Evolutionary conservation across 2,329 filamentous ascomycete genomes (phyloP), one percentile per base, ranked within the genome.

Genomic region (Aspergillus sp.): DNA sequence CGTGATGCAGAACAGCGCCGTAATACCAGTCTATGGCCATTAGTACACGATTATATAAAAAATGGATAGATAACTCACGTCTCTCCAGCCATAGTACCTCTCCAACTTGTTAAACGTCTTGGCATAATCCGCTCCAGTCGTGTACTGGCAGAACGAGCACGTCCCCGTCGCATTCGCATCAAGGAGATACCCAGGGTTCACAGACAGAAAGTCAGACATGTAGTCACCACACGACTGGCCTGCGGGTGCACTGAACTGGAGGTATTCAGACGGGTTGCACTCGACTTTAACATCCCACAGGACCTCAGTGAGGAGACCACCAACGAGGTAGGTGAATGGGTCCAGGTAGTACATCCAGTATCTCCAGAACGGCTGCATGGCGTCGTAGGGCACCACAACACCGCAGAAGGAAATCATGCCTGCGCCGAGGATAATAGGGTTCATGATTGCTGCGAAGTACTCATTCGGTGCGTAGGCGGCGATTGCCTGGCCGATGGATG

Each of bases 401-500:
- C 75, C 74, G 46, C 72, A 74, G 64, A 77, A 77, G 58, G 67
- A 69, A 55, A 77, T 60, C 61, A 79, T 60, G 2, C 69, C 75
- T 1, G 74, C 72, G 6, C 81, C 79, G 55, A 87, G 73, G 11
- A 86, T 52, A 0, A 87, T 67, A 0, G 84, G 84, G 61, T 86
- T 86, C 59, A 80, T 79, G 4, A 87, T 76, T 0, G 82, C 76
- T 0, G 85, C 85, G 45, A 86, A 86, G 11, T 85, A 80, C 35
- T 80, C 83, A 60, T 85, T 86, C 0, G 85, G 85, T 0, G 84
- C 82, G 59, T 86, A 87, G 1, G 85, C 84, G 0, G 84, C 84
- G n/a, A 87, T 76, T 2, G 69, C 71, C 57, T 79, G 76, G 1
- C 77, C 77, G 52, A 78, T 71, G 0, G 73, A 77, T 0, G 76